phyloP scores from a whole-genome alignment of 2,329 filamentous ascomycete genomes.

The Capronia americana region DNA sequence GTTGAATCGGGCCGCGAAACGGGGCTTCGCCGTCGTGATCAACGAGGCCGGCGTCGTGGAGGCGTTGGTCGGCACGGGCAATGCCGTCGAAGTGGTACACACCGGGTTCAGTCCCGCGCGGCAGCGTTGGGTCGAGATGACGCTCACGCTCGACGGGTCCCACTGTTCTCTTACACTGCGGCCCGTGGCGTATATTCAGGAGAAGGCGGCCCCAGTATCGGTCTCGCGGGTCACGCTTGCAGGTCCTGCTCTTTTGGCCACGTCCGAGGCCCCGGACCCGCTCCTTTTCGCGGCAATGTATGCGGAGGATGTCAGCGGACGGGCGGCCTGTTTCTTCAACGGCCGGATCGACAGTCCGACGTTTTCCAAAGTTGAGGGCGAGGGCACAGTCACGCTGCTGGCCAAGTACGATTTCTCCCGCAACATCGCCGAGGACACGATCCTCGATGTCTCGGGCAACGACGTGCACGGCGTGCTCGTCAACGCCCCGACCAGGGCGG shows the following conservation, averaged over 20 bases:
- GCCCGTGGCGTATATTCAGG: constrained; percentile 18
- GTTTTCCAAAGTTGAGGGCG: constrained; percentile 30
- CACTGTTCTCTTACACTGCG: constrained; percentile 5
- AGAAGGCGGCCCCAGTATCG: constrained; percentile 2
- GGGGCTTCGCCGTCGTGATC: constrained; percentile 29
- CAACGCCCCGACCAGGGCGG: constrained; percentile 46
- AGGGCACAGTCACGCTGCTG: constrained; percentile 23
- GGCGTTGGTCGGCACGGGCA: constrained; percentile 23
- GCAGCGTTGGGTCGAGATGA: constrained; percentile 21
- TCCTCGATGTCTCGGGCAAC: constrained; percentile 42
- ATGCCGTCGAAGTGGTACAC: constrained; percentile 13
- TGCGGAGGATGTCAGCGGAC: neutral
- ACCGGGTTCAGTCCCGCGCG: constrained; percentile 20
- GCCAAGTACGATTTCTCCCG: constrained; percentile 33
- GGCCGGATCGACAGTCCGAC: constrained; percentile 38
- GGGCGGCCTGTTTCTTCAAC: constrained; percentile 29
- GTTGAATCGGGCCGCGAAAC: constrained; percentile 20
- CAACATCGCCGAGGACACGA: constrained; percentile 37
- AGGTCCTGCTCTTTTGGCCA: neutral
- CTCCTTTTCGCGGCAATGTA: constrained; percentile 23
- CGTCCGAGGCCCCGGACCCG: neutral
- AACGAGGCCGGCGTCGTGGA: constrained; percentile 17
- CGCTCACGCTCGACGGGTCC: constrained; percentile 9
- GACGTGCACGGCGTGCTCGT: constrained; percentile 42
- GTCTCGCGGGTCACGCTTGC: neutral